Percentiles rank a stretch among this genome's conserved stretches.
Evolutionary conservation across 352 stramenopile species (phyloP).

Genomic region (Phytophthora pisi): DNA sequence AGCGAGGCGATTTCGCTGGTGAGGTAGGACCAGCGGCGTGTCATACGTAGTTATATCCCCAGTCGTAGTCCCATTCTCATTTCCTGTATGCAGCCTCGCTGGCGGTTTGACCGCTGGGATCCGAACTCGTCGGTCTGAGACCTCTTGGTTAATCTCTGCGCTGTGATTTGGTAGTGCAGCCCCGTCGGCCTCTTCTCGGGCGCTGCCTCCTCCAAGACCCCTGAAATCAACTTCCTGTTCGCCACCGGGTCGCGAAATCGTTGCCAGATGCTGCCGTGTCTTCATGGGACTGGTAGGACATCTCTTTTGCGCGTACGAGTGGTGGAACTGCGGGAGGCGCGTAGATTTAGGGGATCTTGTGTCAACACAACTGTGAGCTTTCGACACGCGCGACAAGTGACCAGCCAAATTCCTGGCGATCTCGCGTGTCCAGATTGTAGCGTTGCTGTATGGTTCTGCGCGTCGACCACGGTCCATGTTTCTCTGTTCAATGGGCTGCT

Average conservation of each 20-base stretch:
- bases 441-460: slow-evolving; percentile 80
- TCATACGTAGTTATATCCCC: slow-evolving; percentile 28
- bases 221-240: slow-evolving; percentile 16
- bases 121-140: slow-evolving; percentile 8
- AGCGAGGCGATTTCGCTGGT: slow-evolving; percentile 22
- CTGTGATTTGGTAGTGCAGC: slow-evolving; percentile 5
- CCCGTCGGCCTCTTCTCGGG: slow-evolving; percentile 24
- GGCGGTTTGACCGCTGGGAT: slow-evolving; percentile 25
- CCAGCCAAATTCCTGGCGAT: slow-evolving; percentile 71
- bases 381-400: slow-evolving; percentile 71
- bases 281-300: slow-evolving; percentile 59
- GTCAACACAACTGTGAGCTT: slow-evolving; percentile 75
- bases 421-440: slow-evolving; percentile 77
- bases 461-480: slow-evolving; percentile 74
- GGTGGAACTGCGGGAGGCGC: slow-evolving; percentile 55
- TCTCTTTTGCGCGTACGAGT: slow-evolving; percentile 41
- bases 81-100: slow-evolving; percentile 5
- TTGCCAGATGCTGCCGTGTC: slow-evolving; percentile 22
- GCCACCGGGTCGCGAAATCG: slow-evolving; percentile 8
- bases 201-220: slow-evolving; percentile 8
- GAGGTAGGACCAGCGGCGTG: slow-evolving; percentile 15
- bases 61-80: neutral
- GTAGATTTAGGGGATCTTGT: slow-evolving; percentile 67
- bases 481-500: slow-evolving; percentile 1
- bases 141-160: slow-evolving; percentile 22